phyloP scores from a whole-genome alignment of 2,329 filamentous ascomycete genomes.

The Calonectria leucothoes region DNA sequence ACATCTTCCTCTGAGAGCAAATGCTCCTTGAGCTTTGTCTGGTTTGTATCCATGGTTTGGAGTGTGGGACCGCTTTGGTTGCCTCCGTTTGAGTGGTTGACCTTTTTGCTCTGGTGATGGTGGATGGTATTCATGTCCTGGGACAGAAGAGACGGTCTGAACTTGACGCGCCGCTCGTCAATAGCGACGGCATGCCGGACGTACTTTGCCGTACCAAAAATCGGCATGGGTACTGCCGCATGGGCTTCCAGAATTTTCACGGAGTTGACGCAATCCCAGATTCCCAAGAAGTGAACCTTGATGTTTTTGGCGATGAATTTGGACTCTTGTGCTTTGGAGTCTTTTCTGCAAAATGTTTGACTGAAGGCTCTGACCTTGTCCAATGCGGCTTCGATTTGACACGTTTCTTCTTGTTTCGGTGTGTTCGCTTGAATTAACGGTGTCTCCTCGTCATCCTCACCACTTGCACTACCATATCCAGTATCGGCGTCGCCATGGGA shows the following conservation, averaged over 20 bases:
- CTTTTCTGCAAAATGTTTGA: constrained; percentile 59
- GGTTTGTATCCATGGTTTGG: background rate
- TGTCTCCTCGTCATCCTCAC: background rate
- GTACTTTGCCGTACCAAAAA: constrained; percentile 54
- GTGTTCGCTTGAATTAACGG: background rate
- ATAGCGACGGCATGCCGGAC: constrained; percentile 65
- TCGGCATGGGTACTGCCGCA: constrained; percentile 50
- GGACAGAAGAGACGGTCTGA: constrained; percentile 61
- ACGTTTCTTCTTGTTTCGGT: constrained; percentile 21
- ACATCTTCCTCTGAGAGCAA: constrained; percentile 29
- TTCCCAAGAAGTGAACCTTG: constrained; percentile 64
- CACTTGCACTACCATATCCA: background rate
- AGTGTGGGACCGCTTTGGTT: fast-evolving
- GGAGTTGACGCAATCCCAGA: constrained; percentile 66
- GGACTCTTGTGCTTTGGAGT: constrained; percentile 31
- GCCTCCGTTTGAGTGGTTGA: constrained; percentile 30
- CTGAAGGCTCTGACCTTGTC: constrained; percentile 59
- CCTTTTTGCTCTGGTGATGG: constrained; percentile 43
- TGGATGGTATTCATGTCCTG: constrained; percentile 48
- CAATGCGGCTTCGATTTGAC: constrained; percentile 35
- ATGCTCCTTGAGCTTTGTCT: background rate
- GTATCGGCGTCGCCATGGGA: background rate
- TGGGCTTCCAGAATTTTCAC: constrained; percentile 55
- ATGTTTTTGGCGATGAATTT: constrained; percentile 48
- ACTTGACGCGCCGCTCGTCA: constrained; percentile 66